Conservation (phyloP, 306 rosid species). For the Acacia confusa region DNA sequence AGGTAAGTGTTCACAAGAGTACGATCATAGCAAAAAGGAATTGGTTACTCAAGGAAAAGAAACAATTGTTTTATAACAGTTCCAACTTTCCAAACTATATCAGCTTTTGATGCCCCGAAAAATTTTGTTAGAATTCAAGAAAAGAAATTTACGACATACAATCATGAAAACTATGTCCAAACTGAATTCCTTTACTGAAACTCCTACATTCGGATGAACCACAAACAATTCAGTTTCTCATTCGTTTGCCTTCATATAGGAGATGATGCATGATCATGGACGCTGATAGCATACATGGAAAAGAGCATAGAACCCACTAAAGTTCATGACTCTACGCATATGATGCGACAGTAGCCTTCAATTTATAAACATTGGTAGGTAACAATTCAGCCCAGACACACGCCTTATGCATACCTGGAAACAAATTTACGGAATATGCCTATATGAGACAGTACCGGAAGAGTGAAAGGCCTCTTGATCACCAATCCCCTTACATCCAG, state of each 20-base stretch:
- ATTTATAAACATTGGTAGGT: neutral
- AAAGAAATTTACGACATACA: neutral
- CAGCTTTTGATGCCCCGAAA: neutral
- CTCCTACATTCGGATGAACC: neutral
- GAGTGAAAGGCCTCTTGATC: conserved; percentile 22
- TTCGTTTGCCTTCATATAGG: neutral
- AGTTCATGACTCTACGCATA: neutral
- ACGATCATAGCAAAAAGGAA: neutral
- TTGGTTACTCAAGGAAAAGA: neutral
- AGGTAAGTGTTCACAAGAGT: neutral
- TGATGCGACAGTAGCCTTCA: neutral
- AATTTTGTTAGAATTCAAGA: neutral
- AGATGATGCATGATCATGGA: neutral
- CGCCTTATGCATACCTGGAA: neutral
- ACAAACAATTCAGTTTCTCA: conserved; percentile 1
- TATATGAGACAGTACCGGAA: neutral
- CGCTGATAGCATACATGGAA: neutral
- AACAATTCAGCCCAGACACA: conserved; percentile 3
- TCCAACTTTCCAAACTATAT: conserved; percentile 10
- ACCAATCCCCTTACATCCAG: conserved; percentile 30
- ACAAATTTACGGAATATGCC: neutral
- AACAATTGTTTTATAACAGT: neutral
- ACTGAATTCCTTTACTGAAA: neutral
- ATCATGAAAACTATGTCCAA: neutral
- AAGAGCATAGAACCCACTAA: neutral